Percentiles rank a stretch among this genome's conserved stretches.
These are phyloP conservation scores for Achaetomiella virescens DNA, from an alignment of 495 filamentous ascomycete species.

Conservation along the genomic window DNA sequence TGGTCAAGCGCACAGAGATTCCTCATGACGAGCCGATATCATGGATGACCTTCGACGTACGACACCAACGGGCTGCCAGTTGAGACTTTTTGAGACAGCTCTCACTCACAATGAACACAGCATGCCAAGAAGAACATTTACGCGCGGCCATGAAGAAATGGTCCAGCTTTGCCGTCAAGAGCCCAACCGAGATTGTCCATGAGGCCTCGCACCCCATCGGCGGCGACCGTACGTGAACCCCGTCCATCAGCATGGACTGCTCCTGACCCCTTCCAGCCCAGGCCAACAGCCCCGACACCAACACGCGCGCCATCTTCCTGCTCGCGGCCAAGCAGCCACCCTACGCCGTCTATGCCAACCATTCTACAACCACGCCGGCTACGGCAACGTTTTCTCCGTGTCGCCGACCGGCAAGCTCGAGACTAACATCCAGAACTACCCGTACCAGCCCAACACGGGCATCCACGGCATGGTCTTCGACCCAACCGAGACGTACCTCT, in stretches of 20 bases:
- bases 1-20: constrained; percentile 73
- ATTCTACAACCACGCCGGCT: constrained; percentile 78
- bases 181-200: constrained; percentile 71
- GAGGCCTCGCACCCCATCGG: constrained; percentile 65
- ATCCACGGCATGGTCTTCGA: constrained; percentile 91
- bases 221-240: constrained; percentile 38
- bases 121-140: constrained; percentile 78
- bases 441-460: constrained; percentile 64
- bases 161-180: constrained; percentile 70
- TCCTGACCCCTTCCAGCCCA: constrained; percentile 40
- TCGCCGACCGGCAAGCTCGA: constrained; percentile 54
- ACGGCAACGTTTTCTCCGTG: constrained; percentile 70
- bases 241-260: background rate
- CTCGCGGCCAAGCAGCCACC: constrained; percentile 70
- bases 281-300: constrained; percentile 61
- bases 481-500: constrained; percentile 74
- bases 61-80: constrained; percentile 17
- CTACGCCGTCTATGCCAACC: constrained; percentile 76
- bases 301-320: constrained; percentile 80
- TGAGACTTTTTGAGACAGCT: background rate
- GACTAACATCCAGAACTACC: constrained; percentile 71
- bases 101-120: constrained; percentile 35
- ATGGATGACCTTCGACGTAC: constrained; percentile 82
- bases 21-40: constrained; percentile 78
- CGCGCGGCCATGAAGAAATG: constrained; percentile 83